Percentiles rank a stretch among this genome's conserved stretches.
Conservation (phyloP, 345 rosid genomes). For the Reutealis trisperma region DNA sequence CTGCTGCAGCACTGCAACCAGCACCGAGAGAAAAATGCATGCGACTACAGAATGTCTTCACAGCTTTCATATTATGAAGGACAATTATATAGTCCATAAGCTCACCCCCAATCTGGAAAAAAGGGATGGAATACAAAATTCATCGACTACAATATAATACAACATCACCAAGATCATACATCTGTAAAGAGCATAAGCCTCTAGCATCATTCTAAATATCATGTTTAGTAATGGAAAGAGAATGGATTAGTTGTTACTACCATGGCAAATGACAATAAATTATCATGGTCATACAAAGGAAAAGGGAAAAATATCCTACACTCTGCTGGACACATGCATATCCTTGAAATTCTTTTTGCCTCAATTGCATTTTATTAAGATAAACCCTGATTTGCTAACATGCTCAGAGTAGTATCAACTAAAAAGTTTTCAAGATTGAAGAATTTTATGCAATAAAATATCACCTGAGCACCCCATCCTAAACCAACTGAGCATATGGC, state of each 20-base stretch:
- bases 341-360: background rate
- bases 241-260: background rate
- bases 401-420: background rate
- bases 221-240: background rate
- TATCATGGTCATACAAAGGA: background rate
- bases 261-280: background rate
- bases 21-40: slow-evolving; percentile 97
- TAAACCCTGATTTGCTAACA: background rate
- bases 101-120: slow-evolving; percentile 84
- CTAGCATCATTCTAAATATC: background rate
- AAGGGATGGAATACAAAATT: slow-evolving; percentile 1
- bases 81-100: slow-evolving; percentile 92
- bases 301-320: background rate
- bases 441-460: background rate
- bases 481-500: slow-evolving; percentile 77
- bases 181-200: background rate
- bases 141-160: background rate
- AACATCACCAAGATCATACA: background rate
- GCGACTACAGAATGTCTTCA: slow-evolving; percentile 93
- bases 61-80: slow-evolving; percentile 87
- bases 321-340: background rate
- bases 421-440: background rate
- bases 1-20: slow-evolving; percentile 97
- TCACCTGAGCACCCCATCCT: slow-evolving; percentile 99
- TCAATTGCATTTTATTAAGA: background rate